Base-by-base conservation (phyloP, 176 grass and related monocot genomes). In the Aegilops sharonensis region DNA sequence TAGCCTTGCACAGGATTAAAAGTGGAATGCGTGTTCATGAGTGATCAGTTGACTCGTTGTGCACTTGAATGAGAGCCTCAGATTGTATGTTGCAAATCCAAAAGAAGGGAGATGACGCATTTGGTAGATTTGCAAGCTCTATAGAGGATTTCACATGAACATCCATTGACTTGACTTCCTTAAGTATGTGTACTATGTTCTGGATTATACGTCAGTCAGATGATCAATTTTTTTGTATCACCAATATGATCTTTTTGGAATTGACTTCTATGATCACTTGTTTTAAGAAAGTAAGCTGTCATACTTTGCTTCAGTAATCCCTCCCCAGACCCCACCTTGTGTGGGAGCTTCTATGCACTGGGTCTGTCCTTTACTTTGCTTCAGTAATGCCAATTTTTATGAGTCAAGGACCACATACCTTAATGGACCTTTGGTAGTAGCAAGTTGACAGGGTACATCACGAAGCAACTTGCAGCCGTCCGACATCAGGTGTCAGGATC, bases 261-360 rank as follows among this genome's bases (percentile, higher is more conserved):
- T 56, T 78, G 42, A 67, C 37, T 50, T 18, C 6, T 14, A 43
- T 21, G 47, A 3, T 23, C 37, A 76, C 12, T 14, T 85, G 13
- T 71, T 57, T 36, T 13, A 50, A 66, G 20, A 50, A n/a, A 72
- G 50, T 32, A 76, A 9, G 42, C 18, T 50, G 27, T 5, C 39
- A 72, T 77, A 64, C 7, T 18, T 50, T 65, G 72, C 83, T 85
- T 63, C 11, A 75, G 13, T 84, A 52, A 61, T 76, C 32, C 32
- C 32, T 34, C 32, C 32, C 32, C 32, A 34, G 32, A 34, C 32
- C 32, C 32, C 32, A 34, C 32, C 32, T 34, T 34, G 32, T 34
- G 32, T 34, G 32, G 32, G 32, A 34, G 32, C 32, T 34, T 34
- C 32, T 34, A 34, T 34, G 32, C 32, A 34, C 32, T 34, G 32